A percentile compares a stretch with the other conserved stretches of the same genome.
phyloP scores from a whole-genome alignment of 1,139 yeast genomes.

The Zygoascus meyerae region DNA sequence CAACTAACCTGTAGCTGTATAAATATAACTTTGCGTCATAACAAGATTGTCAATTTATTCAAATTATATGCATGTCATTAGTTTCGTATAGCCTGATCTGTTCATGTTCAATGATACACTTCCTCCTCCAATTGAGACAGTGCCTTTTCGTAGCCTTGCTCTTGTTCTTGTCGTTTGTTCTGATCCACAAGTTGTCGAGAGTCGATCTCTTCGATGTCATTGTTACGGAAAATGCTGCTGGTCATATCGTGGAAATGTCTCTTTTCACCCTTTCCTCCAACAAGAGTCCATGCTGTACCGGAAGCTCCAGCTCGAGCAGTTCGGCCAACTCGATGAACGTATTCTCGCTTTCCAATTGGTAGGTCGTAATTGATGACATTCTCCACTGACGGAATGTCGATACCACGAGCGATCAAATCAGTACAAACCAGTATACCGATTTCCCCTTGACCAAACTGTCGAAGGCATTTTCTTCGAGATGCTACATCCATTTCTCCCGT shows the following conservation, averaged over 20 bases:
- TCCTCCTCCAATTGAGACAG: conserved; percentile 42
- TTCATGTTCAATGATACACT: conserved; percentile 25
- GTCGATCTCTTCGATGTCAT: conserved; percentile 14
- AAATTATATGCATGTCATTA: too few species aligned
- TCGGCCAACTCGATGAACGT: conserved; percentile 93
- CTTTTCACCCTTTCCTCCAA: conserved; percentile 70
- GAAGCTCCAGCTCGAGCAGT: conserved; percentile 84
- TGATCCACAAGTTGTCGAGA: conserved; percentile 17
- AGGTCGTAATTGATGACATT: conserved; percentile 85
- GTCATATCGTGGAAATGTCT: conserved; percentile 50
- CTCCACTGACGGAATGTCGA: conserved; percentile 66
- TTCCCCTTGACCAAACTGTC: conserved; percentile 48
- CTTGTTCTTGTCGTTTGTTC: not conserved
- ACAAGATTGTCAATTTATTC: not conserved
- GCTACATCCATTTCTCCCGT: conserved; percentile 35
- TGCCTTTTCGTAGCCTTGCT: conserved; percentile 39
- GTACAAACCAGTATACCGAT: conserved; percentile 70
- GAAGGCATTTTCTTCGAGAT: conserved; percentile 38
- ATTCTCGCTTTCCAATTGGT: conserved; percentile 84
- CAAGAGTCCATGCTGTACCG: conserved; percentile 69
- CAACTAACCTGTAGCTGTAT: conserved; percentile 9
- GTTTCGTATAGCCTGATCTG: not conserved
- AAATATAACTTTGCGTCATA: conserved; percentile 2
- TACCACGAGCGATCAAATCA: conserved; percentile 92
- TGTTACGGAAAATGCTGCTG: conserved; percentile 23